A percentile compares a stretch with the other conserved stretches of the same genome.
Evolutionary conservation across 225 moss, liverwort and hornwort genomes (phyloP).

Genomic region (Ulota crispa): DNA sequence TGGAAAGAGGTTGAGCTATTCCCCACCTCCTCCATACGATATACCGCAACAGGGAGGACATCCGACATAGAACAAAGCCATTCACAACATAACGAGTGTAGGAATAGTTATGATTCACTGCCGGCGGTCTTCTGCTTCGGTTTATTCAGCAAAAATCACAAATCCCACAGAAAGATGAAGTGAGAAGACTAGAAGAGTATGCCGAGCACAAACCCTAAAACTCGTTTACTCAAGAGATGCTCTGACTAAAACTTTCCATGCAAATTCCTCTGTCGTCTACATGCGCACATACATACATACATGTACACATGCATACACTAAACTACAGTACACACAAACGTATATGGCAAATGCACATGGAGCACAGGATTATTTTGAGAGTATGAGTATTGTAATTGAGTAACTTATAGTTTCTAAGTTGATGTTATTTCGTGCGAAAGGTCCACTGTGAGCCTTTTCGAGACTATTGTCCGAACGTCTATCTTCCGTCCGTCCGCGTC

Average conservation of each 20-base stretch:
- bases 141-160: neutral
- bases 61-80: neutral
- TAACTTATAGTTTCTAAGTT: too few species aligned
- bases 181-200: neutral
- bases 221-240: neutral
- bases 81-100: neutral
- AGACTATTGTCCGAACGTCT: too few species aligned
- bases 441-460: too few species aligned
- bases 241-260: neutral
- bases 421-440: too few species aligned
- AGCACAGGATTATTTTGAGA: too few species aligned
- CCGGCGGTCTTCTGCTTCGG: too few species aligned
- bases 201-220: neutral
- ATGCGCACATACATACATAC: too few species aligned
- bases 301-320: too few species aligned
- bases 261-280: neutral
- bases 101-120: neutral
- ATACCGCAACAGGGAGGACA: neutral
- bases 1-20: neutral
- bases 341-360: too few species aligned
- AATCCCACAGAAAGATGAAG: conserved; percentile 1
- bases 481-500: too few species aligned
- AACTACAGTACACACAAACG: too few species aligned
- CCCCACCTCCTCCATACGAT: neutral
- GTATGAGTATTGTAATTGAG: too few species aligned